Evolutionary conservation across 768 basidiomycete species (phyloP).

Genomic region (Chalciporus pseudorubinellus): DNA sequence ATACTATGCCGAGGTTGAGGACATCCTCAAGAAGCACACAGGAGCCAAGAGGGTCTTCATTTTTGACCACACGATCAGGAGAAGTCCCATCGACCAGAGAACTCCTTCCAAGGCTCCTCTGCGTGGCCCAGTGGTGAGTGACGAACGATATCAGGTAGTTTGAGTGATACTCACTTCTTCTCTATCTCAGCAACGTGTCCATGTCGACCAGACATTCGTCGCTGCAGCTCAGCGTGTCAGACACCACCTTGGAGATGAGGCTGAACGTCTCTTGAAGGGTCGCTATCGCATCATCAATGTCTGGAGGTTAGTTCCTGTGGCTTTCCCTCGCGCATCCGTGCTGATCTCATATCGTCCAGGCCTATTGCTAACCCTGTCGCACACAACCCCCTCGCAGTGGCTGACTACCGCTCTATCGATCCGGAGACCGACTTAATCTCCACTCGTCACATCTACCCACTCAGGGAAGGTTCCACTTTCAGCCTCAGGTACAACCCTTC

Average conservation of each 20-base stretch:
- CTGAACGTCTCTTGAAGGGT: conserved; percentile 39
- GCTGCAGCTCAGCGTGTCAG: conserved; percentile 38
- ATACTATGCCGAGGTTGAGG: conserved; percentile 44
- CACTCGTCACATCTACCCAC: conserved; percentile 35
- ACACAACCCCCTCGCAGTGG: conserved; percentile 41
- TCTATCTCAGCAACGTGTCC: conserved; percentile 34
- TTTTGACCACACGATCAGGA: conserved; percentile 46
- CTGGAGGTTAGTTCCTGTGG: conserved; percentile 33
- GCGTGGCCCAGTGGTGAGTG: conserved; percentile 36
- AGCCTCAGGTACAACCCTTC: conserved; percentile 35
- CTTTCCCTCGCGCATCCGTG: background rate
- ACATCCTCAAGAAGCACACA: conserved; percentile 38
- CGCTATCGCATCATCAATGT: conserved; percentile 47
- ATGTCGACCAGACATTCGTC: conserved; percentile 45
- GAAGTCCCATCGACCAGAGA: conserved; percentile 7
- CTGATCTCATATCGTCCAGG: conserved; percentile 7
- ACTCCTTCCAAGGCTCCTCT: background rate
- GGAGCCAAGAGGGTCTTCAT: conserved; percentile 41
- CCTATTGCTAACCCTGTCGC: conserved; percentile 40
- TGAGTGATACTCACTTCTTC: background rate
- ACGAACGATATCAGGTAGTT: background rate
- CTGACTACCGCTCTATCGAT: conserved; percentile 41
- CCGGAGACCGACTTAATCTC: conserved; percentile 36
- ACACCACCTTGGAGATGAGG: conserved; percentile 39
- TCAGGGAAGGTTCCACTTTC: conserved; percentile 36